Percentiles rank a stretch among this genome's conserved stretches.
phyloP scores from a whole-genome alignment of 257 asterid genomes.

The Primulina tabacum region DNA sequence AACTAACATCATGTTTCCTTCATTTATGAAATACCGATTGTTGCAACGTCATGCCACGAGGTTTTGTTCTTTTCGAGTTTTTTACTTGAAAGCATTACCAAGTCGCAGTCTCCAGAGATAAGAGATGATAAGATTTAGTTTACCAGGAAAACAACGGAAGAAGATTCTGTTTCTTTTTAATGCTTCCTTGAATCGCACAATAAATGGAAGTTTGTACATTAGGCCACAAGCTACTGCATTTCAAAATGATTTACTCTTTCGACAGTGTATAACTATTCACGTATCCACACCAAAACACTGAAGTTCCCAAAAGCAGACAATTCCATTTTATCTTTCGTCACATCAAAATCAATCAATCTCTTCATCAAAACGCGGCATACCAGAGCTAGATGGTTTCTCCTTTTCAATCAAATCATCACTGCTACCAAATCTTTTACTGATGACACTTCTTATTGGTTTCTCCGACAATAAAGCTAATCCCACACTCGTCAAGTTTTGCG shows the following conservation, averaged over 20 bases:
- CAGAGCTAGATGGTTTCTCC: conserved; percentile 40
- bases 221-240: conserved; percentile 21
- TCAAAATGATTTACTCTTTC: conserved; percentile 8
- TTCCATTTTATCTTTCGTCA: not conserved
- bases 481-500: conserved; percentile 38
- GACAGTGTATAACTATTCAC: conserved; percentile 20
- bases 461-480: conserved; percentile 45
- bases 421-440: conserved; percentile 20
- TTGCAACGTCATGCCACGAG: too few species aligned
- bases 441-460: conserved; percentile 24
- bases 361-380: conserved; percentile 29
- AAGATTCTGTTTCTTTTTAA: not conserved
- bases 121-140: too few species aligned
- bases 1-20: too few species aligned
- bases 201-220: conserved; percentile 25
- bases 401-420: conserved; percentile 31
- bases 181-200: conserved; percentile 15
- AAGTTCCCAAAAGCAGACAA: conserved; percentile 26
- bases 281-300: conserved; percentile 30
- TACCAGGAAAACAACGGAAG: not conserved
- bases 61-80: too few species aligned
- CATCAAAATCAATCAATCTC: conserved; percentile 22
- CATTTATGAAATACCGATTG: too few species aligned
- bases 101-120: too few species aligned
- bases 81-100: too few species aligned